Conservation (phyloP, 805 yeast genomes). For the Yamadazyma sp. region DNA sequence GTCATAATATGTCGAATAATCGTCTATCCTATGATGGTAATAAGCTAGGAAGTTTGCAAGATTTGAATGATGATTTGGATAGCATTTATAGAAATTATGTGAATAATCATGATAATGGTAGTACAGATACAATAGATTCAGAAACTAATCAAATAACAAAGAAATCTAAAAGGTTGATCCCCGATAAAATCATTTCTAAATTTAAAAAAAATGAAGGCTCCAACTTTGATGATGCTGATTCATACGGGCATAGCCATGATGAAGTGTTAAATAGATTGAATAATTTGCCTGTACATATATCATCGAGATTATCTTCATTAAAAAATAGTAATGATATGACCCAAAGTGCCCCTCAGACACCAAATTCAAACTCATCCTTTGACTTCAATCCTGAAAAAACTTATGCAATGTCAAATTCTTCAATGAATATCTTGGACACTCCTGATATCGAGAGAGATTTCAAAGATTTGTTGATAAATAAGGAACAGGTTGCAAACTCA, state of each 20-base stretch:
- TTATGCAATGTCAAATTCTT: slow-evolving; percentile 29
- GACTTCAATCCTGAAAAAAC: slow-evolving; percentile 26
- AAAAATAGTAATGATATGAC: slow-evolving; percentile 13
- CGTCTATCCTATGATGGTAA: slow-evolving; percentile 4
- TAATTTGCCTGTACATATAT: slow-evolving; percentile 18
- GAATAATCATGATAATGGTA: slow-evolving; percentile 10
- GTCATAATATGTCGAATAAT: too few species aligned
- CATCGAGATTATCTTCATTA: slow-evolving; percentile 23
- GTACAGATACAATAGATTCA: slow-evolving; percentile 29
- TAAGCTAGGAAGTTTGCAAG: slow-evolving; percentile 6
- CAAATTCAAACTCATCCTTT: slow-evolving; percentile 27
- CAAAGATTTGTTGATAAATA: slow-evolving; percentile 16
- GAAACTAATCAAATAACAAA: slow-evolving; percentile 14
- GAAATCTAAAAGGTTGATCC: slow-evolving; percentile 9
- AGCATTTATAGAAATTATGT: slow-evolving; percentile 21
- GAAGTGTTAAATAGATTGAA: too few species aligned
- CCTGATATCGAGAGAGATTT: slow-evolving; percentile 22
- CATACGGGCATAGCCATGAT: too few species aligned
- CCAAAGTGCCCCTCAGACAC: slow-evolving; percentile 30
- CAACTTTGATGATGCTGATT: too few species aligned
- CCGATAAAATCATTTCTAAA: slow-evolving; percentile 7
- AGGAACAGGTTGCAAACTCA: slow-evolving; percentile 6
- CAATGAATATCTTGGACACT: slow-evolving; percentile 35
- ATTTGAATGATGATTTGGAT: slow-evolving; percentile 21
- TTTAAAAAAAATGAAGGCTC: too few species aligned